A percentile compares a stretch with the other conserved stretches of the same genome.
Conservation (phyloP, 2,329 filamentous ascomycete genomes). For the Penicillium sp. region DNA sequence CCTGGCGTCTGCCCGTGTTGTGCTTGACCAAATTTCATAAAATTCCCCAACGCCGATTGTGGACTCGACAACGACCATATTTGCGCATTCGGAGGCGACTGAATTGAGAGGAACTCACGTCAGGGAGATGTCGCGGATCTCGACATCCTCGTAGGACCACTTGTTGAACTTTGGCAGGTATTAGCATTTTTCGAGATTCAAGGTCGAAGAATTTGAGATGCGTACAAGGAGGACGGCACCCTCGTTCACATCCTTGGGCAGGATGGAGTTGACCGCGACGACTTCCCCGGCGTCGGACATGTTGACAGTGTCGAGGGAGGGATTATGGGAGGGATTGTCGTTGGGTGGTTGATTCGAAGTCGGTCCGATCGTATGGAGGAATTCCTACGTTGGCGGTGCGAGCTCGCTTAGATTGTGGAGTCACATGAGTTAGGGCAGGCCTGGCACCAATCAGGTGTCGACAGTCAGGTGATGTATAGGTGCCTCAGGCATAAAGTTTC, state of each 20-base stretch:
- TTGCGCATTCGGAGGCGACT: constrained; percentile 29
- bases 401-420: constrained; percentile 47
- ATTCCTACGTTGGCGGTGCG: constrained; percentile 48
- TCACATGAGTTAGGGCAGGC: constrained; percentile 42
- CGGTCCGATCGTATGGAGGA: constrained; percentile 37
- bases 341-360: constrained; percentile 44
- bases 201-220: background rate
- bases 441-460: constrained; percentile 24
- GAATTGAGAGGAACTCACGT: constrained; percentile 71
- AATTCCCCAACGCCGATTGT: constrained; percentile 10
- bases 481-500: background rate
- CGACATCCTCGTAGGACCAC: constrained; percentile 98
- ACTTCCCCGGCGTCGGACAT: constrained; percentile 97
- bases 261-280: constrained; percentile 75
- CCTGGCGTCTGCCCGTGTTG: background rate
- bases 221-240: constrained; percentile 4
- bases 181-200: constrained; percentile 2
- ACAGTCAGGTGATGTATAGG: constrained; percentile 31
- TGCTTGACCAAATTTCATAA: constrained; percentile 4
- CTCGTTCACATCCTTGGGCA: constrained; percentile 80
- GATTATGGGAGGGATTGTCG: constrained; percentile 46
- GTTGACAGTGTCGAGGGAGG: constrained; percentile 54
- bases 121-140: constrained; percentile 99
- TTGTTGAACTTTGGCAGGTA: constrained; percentile 72
- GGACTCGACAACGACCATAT: constrained; percentile 25